A percentile compares a stretch with the other conserved stretches of the same genome.
Evolutionary conservation across 768 basidiomycete genomes (phyloP).

Genomic region (Boletus reticulatus): DNA sequence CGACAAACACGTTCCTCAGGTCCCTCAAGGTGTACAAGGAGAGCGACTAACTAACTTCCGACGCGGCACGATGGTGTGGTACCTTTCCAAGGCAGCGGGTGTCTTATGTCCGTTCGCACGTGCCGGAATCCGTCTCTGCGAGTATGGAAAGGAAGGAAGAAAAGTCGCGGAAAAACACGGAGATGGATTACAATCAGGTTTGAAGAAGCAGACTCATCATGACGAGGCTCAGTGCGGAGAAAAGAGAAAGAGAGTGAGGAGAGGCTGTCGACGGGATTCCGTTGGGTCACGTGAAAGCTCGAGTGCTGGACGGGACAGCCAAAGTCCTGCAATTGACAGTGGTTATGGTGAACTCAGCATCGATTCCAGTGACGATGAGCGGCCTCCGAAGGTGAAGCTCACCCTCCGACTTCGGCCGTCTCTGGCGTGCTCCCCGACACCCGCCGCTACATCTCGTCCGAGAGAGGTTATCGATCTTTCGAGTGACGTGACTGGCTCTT

Average conservation of each 20-base stretch:
- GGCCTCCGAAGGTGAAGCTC: conserved; percentile 65
- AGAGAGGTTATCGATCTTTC: conserved; percentile 42
- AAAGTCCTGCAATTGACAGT: conserved; percentile 26
- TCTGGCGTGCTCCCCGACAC: conserved; percentile 23
- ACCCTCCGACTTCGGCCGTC: conserved; percentile 57
- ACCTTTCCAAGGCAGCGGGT: conserved; percentile 71
- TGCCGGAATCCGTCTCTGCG: conserved; percentile 69
- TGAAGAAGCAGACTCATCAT: conserved; percentile 41
- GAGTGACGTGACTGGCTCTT: conserved; percentile 32
- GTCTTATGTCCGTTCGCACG: conserved; percentile 73
- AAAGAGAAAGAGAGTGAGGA: conserved; percentile 42
- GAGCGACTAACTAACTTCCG: conserved; percentile 67
- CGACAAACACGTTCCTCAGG: conserved; percentile 27
- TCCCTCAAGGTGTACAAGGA: conserved; percentile 10
- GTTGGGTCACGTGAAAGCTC: conserved; percentile 12
- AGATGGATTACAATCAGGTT: conserved; percentile 33
- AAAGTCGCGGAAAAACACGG: conserved; percentile 22
- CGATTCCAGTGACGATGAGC: conserved; percentile 34
- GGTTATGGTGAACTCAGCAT: conserved; percentile 23
- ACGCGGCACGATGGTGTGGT: conserved; percentile 79
- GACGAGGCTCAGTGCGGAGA: conserved; percentile 42
- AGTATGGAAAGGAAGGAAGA: conserved; percentile 57
- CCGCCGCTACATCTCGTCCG: conserved; percentile 9
- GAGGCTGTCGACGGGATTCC: conserved; percentile 29
- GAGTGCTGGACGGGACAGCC: conserved; percentile 9